These are phyloP conservation scores for Spergularia bocconei DNA, from an alignment of 148 eudicot genomes.

Conservation along the genomic window DNA sequence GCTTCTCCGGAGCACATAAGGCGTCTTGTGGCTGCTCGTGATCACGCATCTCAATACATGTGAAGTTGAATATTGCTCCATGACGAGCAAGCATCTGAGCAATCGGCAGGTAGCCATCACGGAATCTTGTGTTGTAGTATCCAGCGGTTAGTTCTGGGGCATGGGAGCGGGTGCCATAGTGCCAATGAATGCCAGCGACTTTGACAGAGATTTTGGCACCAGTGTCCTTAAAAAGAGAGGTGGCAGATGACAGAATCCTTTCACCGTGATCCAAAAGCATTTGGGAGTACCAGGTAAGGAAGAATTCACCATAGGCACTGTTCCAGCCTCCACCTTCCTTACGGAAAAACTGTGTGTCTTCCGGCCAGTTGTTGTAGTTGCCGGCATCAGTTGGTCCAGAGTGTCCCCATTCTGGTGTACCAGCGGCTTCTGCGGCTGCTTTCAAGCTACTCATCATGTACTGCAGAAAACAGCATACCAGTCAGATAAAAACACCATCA, in stretches of 20 bases:
- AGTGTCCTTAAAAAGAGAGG: constrained; percentile 37
- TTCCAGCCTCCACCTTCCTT: constrained; percentile 85
- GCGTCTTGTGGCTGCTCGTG: constrained; percentile 98
- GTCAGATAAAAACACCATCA: background rate
- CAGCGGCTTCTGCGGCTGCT: constrained; percentile 83
- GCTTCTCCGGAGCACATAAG: constrained; percentile 79
- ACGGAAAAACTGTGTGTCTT: constrained; percentile 82
- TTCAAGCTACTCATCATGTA: constrained; percentile 78
- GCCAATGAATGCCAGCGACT: constrained; percentile 96
- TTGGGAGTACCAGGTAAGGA: constrained; percentile 89
- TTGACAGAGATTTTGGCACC: constrained; percentile 83
- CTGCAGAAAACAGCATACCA: constrained; percentile 36
- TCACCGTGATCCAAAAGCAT: constrained; percentile 86
- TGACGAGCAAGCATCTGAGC: constrained; percentile 86
- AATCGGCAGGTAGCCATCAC: constrained; percentile 83
- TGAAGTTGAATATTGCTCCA: constrained; percentile 81
- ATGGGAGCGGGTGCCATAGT: constrained; percentile 86
- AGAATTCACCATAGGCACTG: constrained; percentile 75
- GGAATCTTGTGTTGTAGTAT: constrained; percentile 83
- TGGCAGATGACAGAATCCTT: constrained; percentile 58
- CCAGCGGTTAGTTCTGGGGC: constrained; percentile 98
- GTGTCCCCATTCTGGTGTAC: constrained; percentile 92
- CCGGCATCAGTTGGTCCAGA: constrained; percentile 96
- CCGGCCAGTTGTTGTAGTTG: constrained; percentile 92
- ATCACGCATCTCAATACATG: constrained; percentile 95